phyloP scores from a whole-genome alignment of 495 filamentous ascomycete species.

The Xylaria bambusicola region DNA sequence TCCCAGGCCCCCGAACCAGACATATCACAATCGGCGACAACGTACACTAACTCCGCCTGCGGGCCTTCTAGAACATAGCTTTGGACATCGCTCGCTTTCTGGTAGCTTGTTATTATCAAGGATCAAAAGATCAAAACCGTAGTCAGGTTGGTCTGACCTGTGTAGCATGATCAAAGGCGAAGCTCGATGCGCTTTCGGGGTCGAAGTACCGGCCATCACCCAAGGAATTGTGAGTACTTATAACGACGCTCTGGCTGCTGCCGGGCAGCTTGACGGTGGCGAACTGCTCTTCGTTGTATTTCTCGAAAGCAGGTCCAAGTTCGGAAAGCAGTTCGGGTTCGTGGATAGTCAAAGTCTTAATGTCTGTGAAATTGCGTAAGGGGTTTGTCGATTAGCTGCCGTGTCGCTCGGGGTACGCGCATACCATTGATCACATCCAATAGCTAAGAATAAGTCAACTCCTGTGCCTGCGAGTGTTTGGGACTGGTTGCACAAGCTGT shows the following conservation, averaged over 20 bases:
- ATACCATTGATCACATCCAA: constrained; percentile 88
- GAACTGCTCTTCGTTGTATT: constrained; percentile 96
- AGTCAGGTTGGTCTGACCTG: constrained; percentile 53
- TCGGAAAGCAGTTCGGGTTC: constrained; percentile 65
- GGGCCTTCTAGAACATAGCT: constrained; percentile 78
- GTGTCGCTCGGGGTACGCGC: constrained; percentile 5
- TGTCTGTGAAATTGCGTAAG: constrained; percentile 57
- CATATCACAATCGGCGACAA: constrained; percentile 15
- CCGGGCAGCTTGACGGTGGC: constrained; percentile 85
- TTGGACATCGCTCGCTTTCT: constrained; percentile 84
- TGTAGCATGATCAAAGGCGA: constrained; percentile 80
- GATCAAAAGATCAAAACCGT: constrained; percentile 7
- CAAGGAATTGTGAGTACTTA: constrained; percentile 82
- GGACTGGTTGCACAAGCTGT: constrained; percentile 1
- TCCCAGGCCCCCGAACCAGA: background rate
- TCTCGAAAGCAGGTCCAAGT: constrained; percentile 81
- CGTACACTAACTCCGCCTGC: constrained; percentile 78
- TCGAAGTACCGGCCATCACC: constrained; percentile 85
- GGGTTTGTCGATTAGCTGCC: constrained; percentile 12
- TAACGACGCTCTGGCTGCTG: constrained; percentile 78
- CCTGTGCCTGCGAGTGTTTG: constrained; percentile 18
- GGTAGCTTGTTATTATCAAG: constrained; percentile 20
- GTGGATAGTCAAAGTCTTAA: constrained; percentile 80
- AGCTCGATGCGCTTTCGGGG: constrained; percentile 79
- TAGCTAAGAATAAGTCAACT: constrained; percentile 57